Conservation (phyloP, 768 basidiomycete genomes). For the Boletus barrowsii region DNA sequence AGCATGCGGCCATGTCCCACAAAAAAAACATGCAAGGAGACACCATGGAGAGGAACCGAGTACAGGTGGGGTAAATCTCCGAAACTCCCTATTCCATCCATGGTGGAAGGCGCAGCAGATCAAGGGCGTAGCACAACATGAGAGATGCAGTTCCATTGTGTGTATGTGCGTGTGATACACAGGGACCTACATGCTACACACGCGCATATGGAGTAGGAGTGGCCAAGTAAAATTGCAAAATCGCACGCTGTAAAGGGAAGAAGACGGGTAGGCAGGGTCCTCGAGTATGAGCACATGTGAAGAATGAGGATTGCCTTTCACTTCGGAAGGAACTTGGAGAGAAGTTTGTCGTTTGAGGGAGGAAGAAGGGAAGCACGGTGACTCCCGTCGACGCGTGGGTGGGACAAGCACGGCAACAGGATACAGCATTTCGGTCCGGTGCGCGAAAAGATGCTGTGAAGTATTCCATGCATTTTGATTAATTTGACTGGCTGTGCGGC, state of each 20-base stretch:
- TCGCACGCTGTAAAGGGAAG: constrained; percentile 12
- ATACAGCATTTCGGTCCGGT: constrained; percentile 1
- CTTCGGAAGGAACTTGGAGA: constrained; percentile 25
- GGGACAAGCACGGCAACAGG: constrained; percentile 4
- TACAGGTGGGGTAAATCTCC: constrained; percentile 20
- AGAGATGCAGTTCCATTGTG: constrained; percentile 1
- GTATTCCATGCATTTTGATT: not conserved
- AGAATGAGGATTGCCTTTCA: constrained; percentile 12
- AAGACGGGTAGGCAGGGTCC: constrained; percentile 1
- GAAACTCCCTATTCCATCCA: not conserved
- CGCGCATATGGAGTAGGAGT: constrained; percentile 6
- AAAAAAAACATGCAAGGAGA: not conserved
- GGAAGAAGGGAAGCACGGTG: constrained; percentile 11
- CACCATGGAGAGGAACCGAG: not conserved
- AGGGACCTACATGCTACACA: constrained; percentile 2
- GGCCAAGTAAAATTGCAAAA: constrained; percentile 14
- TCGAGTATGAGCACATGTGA: constrained; percentile 3
- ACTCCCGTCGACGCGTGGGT: constrained; percentile 3
- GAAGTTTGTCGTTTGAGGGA: constrained; percentile 11
- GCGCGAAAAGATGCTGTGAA: constrained; percentile 1
- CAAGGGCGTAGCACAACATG: not conserved
- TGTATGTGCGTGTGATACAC: not conserved
- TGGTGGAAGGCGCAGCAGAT: not conserved
- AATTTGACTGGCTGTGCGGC: not conserved
- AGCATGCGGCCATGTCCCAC: not conserved